phyloP scores from a whole-genome alignment of 164 flowering plant species.

The Stephania yunnanensis region DNA sequence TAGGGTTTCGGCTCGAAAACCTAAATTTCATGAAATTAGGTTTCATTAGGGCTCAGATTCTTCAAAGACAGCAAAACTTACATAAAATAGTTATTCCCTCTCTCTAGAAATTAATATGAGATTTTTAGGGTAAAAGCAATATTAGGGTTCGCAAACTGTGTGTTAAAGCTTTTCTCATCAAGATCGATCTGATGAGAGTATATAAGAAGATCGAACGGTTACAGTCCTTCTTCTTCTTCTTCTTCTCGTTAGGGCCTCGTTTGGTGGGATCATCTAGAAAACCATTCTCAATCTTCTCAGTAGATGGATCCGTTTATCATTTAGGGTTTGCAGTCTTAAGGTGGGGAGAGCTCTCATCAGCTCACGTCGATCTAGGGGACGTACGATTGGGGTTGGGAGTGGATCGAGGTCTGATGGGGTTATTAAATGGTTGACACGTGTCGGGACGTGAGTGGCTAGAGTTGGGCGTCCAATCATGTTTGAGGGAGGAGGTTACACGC shows the following conservation, averaged over 20 bases:
- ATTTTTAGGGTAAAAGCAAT: too few relatives aligned
- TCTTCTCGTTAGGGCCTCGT: too few relatives aligned
- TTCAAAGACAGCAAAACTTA: neutral
- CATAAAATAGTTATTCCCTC: too few relatives aligned
- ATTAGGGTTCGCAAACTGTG: too few relatives aligned
- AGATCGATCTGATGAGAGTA: too few relatives aligned
- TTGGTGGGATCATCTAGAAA: neutral
- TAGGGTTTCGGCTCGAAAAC: slow-evolving; percentile 19
- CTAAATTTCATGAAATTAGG: slow-evolving; percentile 14
- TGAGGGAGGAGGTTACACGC: neutral
- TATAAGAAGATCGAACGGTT: too few relatives aligned
- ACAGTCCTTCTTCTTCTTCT: neutral
- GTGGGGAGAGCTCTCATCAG: too few relatives aligned
- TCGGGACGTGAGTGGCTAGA: neutral
- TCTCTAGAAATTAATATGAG: too few relatives aligned
- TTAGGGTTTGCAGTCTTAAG: neutral
- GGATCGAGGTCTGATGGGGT: neutral
- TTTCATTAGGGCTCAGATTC: neutral
- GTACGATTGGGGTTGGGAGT: neutral
- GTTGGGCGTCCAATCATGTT: neutral
- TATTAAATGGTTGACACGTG: neutral
- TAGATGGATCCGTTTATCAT: neutral
- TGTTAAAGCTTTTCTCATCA: too few relatives aligned
- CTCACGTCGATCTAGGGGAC: neutral
- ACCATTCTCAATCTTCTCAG: neutral